Evolutionary conservation across 345 rosid species (phyloP).

Genomic region (Atalantia buxifolia): DNA sequence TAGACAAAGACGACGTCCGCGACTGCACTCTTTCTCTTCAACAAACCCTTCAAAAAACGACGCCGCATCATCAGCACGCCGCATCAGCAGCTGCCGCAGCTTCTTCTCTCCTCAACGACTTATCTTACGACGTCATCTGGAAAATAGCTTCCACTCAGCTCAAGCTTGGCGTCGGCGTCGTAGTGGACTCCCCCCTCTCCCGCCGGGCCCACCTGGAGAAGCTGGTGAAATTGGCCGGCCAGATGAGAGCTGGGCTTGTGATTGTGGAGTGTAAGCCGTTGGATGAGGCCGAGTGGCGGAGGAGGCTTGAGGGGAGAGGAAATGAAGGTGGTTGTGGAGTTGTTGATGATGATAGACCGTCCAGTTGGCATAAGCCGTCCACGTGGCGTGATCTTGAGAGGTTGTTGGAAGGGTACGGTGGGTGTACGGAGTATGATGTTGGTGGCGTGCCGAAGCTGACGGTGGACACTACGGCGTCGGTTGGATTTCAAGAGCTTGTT

Average conservation of each 20-base stretch:
- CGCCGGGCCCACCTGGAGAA: constrained; percentile 41
- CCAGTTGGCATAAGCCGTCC: constrained; percentile 66
- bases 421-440: constrained; percentile 54
- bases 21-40: constrained; percentile 50
- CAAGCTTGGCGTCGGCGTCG: constrained; percentile 44
- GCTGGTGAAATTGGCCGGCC: constrained; percentile 30
- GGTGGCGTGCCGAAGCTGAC: constrained; percentile 49
- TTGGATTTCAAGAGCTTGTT: constrained; percentile 25
- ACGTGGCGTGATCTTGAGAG: constrained; percentile 59
- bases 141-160: constrained; percentile 53
- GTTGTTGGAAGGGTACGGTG: constrained; percentile 49
- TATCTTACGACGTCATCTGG: constrained; percentile 45
- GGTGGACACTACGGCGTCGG: constrained; percentile 45
- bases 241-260: constrained; percentile 31
- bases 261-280: constrained; percentile 53
- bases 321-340: neutral
- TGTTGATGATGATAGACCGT: neutral
- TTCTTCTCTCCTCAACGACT: constrained; percentile 52
- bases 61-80: neutral
- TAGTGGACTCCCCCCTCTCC: constrained; percentile 65
- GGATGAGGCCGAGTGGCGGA: constrained; percentile 51
- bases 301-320: constrained; percentile 46
- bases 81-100: constrained; percentile 3
- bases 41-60: constrained; percentile 1
- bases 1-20: constrained; percentile 69